phyloP scores from a whole-genome alignment of 768 basidiomycete species.

The Trametes meyenii region DNA sequence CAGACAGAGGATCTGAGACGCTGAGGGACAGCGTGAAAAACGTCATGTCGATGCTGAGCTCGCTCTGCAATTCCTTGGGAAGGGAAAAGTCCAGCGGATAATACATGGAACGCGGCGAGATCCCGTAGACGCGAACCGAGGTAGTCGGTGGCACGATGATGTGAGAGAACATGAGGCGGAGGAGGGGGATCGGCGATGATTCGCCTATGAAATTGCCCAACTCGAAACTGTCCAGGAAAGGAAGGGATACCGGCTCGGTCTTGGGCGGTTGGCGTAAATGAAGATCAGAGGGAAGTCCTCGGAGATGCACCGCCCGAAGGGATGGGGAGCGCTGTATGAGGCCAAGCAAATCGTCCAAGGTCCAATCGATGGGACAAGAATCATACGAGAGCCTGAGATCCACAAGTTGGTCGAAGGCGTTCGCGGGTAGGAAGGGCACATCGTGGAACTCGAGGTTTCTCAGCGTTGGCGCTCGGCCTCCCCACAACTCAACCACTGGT shows the following conservation, averaged over 20 bases:
- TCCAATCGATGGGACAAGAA: neutral
- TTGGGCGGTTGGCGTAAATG: neutral
- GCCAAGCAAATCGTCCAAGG: conserved; percentile 1
- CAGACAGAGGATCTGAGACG: neutral
- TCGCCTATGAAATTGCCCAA: conserved; percentile 8
- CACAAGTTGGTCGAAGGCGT: neutral
- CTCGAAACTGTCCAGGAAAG: neutral
- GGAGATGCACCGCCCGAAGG: conserved; percentile 1
- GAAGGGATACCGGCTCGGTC: neutral
- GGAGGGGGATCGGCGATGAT: neutral
- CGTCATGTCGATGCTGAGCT: conserved; percentile 8
- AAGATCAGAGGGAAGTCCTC: conserved; percentile 10
- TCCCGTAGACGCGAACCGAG: neutral
- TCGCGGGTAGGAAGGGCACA: conserved; percentile 16
- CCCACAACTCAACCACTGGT: conserved; percentile 1
- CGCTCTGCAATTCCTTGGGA: neutral
- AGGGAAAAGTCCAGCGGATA: neutral
- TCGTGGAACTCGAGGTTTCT: conserved; percentile 11
- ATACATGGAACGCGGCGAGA: neutral
- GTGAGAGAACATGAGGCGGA: conserved; percentile 2
- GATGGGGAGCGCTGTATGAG: neutral
- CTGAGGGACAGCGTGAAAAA: conserved; percentile 4
- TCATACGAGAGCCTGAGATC: conserved; percentile 8
- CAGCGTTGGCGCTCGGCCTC: conserved; percentile 7
- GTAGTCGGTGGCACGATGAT: neutral